A percentile compares a stretch with the other conserved stretches of the same genome.
Conservation (phyloP, 1,284 basidiomycete species). For the Ganoderma multipileum region DNA sequence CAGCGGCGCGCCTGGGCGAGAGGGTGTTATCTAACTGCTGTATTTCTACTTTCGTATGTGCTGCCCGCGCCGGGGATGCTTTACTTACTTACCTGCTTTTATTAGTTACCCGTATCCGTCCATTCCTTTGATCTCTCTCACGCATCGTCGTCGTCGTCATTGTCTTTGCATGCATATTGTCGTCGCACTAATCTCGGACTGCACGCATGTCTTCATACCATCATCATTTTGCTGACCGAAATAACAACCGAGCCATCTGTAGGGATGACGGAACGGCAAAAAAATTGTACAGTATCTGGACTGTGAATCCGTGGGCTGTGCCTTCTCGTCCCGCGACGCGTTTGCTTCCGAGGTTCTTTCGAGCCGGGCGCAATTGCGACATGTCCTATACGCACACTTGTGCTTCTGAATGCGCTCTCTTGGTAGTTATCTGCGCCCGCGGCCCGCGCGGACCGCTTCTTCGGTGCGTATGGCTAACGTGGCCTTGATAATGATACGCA, state of each 20-base stretch:
- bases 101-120: background rate
- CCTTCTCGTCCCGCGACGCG: background rate
- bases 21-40: constrained; percentile 1
- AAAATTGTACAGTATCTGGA: background rate
- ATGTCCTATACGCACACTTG: background rate
- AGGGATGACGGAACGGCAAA: background rate
- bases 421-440: background rate
- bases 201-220: background rate
- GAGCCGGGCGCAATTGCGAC: background rate
- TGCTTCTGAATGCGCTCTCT: background rate
- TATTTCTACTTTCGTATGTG: background rate
- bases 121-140: background rate
- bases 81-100: background rate
- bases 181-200: constrained; percentile 18
- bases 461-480: background rate
- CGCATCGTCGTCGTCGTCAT: constrained; percentile 1
- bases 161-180: background rate
- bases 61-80: background rate
- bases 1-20: background rate
- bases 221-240: background rate
- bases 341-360: background rate
- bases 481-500: too few relatives aligned
- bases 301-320: background rate
- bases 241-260: background rate
- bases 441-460: background rate